These are phyloP conservation scores for Phalaenopsis aphrodite DNA, from an alignment of 106 monocot species.

Conservation along the genomic window DNA sequence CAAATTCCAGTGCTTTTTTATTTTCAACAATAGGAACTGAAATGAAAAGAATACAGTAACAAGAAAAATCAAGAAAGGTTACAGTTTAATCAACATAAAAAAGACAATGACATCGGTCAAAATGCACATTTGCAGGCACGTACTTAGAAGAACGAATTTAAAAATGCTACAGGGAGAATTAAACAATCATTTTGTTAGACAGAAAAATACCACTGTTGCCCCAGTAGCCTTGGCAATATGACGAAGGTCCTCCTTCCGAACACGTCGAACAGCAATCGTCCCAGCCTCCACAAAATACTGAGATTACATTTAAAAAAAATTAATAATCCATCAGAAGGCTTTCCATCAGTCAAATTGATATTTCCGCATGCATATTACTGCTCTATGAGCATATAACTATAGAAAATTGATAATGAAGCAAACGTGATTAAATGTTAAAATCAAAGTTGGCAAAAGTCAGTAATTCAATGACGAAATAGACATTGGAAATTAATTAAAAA, in stretches of 20 bases:
- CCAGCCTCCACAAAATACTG: conserved; percentile 99
- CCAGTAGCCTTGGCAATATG: conserved; percentile 99
- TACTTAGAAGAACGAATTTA: background rate
- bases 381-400: background rate
- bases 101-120: background rate
- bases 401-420: background rate
- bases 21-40: background rate
- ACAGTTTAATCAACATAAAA: background rate
- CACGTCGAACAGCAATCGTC: conserved; percentile 87
- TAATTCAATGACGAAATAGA: background rate
- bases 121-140: background rate
- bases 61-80: background rate
- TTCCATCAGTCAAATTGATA: background rate
- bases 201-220: conserved; percentile 70
- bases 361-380: background rate
- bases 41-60: background rate
- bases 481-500: no score
- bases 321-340: background rate
- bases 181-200: background rate
- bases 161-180: background rate
- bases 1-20: background rate
- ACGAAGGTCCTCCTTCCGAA: conserved; percentile 87
- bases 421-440: background rate
- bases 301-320: conserved; percentile 13
- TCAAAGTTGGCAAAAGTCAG: background rate